phyloP scores from a whole-genome alignment of 345 rosid genomes.

The Rhodamnia argentea region DNA sequence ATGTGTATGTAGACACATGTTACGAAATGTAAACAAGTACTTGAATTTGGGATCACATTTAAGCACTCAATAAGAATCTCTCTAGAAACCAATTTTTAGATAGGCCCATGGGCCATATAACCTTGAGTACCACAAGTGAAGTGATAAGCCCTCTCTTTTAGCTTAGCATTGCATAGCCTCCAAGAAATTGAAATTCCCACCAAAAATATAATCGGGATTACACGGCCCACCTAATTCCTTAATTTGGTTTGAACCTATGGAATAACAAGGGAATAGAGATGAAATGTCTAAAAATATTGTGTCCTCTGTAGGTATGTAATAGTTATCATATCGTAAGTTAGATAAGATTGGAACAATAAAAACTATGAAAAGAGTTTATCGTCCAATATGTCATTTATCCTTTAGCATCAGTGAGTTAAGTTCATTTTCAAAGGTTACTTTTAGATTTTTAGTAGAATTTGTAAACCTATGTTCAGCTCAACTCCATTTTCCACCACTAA shows the following conservation, averaged over 20 bases:
- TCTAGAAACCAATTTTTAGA: too few species aligned
- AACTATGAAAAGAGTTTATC: background rate
- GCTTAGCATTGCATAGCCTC: background rate
- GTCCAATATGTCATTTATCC: background rate
- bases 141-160: background rate
- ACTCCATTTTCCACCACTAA: background rate
- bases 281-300: background rate
- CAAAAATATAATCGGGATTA: background rate
- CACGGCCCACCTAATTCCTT: background rate
- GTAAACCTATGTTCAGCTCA: background rate
- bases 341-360: background rate
- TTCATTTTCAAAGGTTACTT: background rate
- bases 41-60: too few species aligned
- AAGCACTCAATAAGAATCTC: too few species aligned
- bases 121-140: background rate
- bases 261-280: background rate
- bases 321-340: background rate
- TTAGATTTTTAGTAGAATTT: background rate
- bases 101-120: background rate
- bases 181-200: background rate
- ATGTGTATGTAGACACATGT: too few species aligned
- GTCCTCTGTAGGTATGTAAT: background rate
- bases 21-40: too few species aligned
- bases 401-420: background rate
- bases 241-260: background rate